phyloP scores from a whole-genome alignment of 1,139 yeast genomes.

The Lodderomyces elongisporus region DNA sequence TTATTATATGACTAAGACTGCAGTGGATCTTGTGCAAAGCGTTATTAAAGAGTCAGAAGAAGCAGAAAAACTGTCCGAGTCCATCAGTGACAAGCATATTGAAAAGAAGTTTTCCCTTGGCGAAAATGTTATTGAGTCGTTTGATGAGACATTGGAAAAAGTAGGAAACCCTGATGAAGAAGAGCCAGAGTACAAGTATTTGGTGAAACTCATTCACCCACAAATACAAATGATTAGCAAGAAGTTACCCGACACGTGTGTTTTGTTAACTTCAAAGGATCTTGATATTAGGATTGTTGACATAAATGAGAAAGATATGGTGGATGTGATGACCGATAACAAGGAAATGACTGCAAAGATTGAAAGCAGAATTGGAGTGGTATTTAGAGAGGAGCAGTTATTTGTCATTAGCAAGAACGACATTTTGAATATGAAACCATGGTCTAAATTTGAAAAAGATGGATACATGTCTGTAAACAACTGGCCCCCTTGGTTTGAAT shows the following conservation, averaged over 20 bases:
- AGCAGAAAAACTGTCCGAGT: no score
- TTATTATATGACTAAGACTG: slow-evolving; percentile 65
- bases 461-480: slow-evolving; percentile 18
- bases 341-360: slow-evolving; percentile 43
- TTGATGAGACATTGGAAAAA: slow-evolving; percentile 29
- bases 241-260: slow-evolving; percentile 29
- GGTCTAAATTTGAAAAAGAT: slow-evolving; percentile 25
- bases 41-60: slow-evolving; percentile 25
- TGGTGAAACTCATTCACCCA: slow-evolving; percentile 41
- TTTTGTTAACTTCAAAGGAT: slow-evolving; percentile 61
- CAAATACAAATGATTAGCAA: slow-evolving; percentile 39
- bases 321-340: slow-evolving; percentile 35
- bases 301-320: slow-evolving; percentile 47
- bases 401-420: slow-evolving; percentile 55
- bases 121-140: slow-evolving; percentile 31
- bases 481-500: slow-evolving; percentile 87
- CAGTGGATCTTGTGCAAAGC: slow-evolving; percentile 57
- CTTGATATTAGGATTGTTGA: slow-evolving; percentile 64
- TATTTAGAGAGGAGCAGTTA: slow-evolving; percentile 64
- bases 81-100: slow-evolving; percentile 11
- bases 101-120: slow-evolving; percentile 18
- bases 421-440: slow-evolving; percentile 10
- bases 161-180: slow-evolving; percentile 20
- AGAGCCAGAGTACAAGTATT: slow-evolving; percentile 35
- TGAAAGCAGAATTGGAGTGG: slow-evolving; percentile 68